A percentile compares a stretch with the other conserved stretches of the same genome.
Evolutionary conservation across 83 land plant species (phyloP).

Genomic region (Diphasiastrum complanatum): DNA sequence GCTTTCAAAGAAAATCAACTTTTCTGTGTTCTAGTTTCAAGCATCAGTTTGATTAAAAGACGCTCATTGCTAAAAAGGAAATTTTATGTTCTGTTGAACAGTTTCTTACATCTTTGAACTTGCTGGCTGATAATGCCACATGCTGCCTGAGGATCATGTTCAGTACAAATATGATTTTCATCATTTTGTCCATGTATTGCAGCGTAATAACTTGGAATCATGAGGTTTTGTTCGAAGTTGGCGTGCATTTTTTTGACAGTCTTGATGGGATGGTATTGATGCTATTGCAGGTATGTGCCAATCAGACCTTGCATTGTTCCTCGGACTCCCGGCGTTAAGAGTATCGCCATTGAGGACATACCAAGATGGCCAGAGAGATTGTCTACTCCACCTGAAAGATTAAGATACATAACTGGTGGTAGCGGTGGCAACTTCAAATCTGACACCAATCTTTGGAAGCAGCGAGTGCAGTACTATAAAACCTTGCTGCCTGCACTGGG

Average conservation of each 20-base stretch:
- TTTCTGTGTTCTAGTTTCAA: constrained; percentile 11
- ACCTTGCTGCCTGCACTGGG: constrained; percentile 57
- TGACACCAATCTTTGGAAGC: constrained; percentile 67
- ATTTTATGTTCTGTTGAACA: too few species aligned
- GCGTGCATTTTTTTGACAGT: too few species aligned
- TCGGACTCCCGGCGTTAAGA: constrained; percentile 40
- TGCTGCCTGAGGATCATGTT: too few species aligned
- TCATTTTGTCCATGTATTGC: too few species aligned
- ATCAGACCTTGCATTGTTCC: constrained; percentile 67
- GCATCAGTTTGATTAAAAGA: too few species aligned
- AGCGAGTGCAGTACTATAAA: constrained; percentile 65
- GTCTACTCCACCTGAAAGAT: constrained; percentile 54
- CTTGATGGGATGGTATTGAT: too few species aligned
- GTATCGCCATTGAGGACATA: constrained; percentile 40
- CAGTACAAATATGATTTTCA: too few species aligned
- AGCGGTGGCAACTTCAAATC: constrained; percentile 50
- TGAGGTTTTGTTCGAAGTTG: too few species aligned
- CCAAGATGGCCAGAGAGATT: constrained; percentile 86
- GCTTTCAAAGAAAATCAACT: not conserved
- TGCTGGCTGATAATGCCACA: too few species aligned
- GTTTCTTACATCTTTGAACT: too few species aligned
- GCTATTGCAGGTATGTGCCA: constrained; percentile 80
- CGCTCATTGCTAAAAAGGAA: too few species aligned
- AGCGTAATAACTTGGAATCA: too few species aligned
- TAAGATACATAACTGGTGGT: constrained; percentile 44